These are phyloP conservation scores for Plasmodiophora brassicae DNA, from an alignment of 208 protist species.

Conservation along the genomic window DNA sequence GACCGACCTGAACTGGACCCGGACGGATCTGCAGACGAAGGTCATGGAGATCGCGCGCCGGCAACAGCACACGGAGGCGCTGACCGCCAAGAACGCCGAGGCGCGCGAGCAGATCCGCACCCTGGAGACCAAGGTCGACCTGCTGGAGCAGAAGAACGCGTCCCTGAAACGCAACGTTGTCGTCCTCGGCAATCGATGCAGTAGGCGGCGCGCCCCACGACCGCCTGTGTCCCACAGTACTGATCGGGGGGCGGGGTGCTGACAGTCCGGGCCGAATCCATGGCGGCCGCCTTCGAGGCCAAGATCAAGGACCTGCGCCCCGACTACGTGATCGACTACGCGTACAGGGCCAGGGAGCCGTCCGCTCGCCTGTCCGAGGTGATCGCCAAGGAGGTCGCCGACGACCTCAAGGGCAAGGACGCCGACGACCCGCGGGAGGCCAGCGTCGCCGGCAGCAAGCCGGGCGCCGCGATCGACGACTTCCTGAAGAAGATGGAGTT, in stretches of 20 bases:
- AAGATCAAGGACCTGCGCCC: slow-evolving; percentile 1
- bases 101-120: background rate
- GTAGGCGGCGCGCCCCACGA: no score
- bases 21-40: background rate
- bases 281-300: background rate
- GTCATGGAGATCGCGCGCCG: background rate
- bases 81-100: background rate
- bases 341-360: background rate
- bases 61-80: background rate
- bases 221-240: no score
- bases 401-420: background rate
- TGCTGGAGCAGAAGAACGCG: background rate
- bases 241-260: no score
- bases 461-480: no score
- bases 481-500: no score
- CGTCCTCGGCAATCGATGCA: background rate
- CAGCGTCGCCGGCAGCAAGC: no score
- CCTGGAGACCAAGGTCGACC: background rate
- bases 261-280: slow-evolving; percentile 12
- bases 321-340: background rate
- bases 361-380: background rate
- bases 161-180: background rate
- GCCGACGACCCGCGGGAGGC: background rate
- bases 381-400: background rate
- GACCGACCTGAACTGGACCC: background rate